Evolutionary conservation across 345 rosid species (phyloP).

Genomic region (Nephelium lappaceum): DNA sequence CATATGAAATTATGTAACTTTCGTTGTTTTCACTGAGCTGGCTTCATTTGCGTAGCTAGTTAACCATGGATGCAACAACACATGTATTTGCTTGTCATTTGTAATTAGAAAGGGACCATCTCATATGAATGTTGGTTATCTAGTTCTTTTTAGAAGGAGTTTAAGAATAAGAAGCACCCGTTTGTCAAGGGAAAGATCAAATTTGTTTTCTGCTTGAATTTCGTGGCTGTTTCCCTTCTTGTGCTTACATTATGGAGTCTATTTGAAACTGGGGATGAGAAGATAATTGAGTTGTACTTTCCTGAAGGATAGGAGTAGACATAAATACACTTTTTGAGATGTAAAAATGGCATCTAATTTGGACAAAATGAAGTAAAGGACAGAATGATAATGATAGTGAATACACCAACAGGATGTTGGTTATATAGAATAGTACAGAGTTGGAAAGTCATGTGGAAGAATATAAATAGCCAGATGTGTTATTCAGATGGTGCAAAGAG

Average conservation of each 20-base stretch:
- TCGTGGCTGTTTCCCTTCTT: not conserved
- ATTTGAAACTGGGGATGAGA: not conserved
- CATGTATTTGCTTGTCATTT: not conserved
- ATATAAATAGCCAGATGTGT: not conserved
- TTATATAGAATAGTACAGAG: not conserved
- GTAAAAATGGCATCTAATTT: not conserved
- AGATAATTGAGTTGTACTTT: not conserved
- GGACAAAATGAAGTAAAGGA: not conserved
- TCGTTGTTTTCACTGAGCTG: not conserved
- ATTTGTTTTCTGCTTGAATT: not conserved
- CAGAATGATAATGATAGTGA: not conserved
- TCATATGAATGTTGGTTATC: not conserved
- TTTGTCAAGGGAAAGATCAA: not conserved
- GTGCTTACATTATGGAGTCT: not conserved
- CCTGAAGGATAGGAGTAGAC: not conserved
- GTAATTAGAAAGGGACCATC: not conserved
- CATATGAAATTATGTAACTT: not conserved
- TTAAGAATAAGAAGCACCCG: not conserved
- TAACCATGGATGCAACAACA: not conserved
- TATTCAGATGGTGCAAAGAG: not conserved
- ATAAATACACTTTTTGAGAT: not conserved
- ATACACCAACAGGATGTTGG: not conserved
- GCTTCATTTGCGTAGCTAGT: not conserved
- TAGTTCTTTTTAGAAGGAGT: not conserved
- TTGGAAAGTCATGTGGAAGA: not conserved